These are phyloP conservation scores for Fusarium multiceps DNA, from an alignment of 2,329 filamentous ascomycete genomes.

Conservation along the genomic window DNA sequence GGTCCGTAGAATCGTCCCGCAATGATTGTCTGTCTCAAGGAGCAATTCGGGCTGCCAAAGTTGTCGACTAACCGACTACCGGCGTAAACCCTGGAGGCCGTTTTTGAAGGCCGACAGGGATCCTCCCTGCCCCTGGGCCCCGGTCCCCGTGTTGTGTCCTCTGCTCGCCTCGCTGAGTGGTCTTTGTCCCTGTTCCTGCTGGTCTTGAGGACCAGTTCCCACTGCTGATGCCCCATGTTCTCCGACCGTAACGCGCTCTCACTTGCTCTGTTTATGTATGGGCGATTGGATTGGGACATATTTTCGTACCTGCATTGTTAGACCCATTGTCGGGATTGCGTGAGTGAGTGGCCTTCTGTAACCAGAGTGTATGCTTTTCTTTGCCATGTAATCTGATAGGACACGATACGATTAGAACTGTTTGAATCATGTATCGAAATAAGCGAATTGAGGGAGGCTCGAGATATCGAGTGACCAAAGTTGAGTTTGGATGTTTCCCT, in stretches of 20 bases:
- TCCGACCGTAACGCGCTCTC: constrained; percentile 14
- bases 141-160: constrained; percentile 17
- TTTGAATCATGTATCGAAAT: constrained; percentile 17
- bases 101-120: constrained; percentile 32
- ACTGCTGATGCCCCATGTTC: constrained; percentile 27
- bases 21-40: constrained; percentile 6
- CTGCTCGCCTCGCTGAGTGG: constrained; percentile 29
- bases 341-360: constrained; percentile 6
- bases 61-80: constrained; percentile 16
- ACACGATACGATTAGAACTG: not conserved
- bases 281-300: constrained; percentile 3
- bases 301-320: constrained; percentile 38
- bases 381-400: not conserved
- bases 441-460: constrained; percentile 27
- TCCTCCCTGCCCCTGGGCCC: constrained; percentile 3
- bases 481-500: constrained; percentile 22
- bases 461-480: constrained; percentile 7
- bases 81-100: constrained; percentile 35
- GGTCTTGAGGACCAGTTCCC: constrained; percentile 24
- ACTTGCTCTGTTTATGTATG: constrained; percentile 17
- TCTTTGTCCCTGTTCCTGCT: constrained; percentile 16
- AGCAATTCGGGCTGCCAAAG: constrained; percentile 29
- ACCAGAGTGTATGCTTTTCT: not conserved
- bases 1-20: not conserved
- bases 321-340: constrained; percentile 18